Conservation (phyloP, 2,329 filamentous ascomycete genomes). For the Hypoxylon sp. region DNA sequence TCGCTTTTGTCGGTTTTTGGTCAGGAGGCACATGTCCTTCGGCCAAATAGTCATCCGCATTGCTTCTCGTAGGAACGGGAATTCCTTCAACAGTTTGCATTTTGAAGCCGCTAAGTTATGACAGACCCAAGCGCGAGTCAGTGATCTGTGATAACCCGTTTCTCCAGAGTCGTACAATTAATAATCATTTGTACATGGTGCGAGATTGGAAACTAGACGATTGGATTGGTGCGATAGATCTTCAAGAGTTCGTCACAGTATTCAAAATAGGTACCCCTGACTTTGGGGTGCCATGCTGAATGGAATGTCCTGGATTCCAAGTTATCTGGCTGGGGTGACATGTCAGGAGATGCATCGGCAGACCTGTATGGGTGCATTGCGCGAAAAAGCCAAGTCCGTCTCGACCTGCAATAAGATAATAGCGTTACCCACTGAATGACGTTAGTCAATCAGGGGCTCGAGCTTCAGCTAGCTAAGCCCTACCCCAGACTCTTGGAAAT, state of each 20-base stretch:
- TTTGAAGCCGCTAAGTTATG: slow-evolving; percentile 3
- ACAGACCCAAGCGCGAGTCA: slow-evolving; percentile 5
- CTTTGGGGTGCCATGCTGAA: background rate
- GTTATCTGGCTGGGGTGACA: slow-evolving; percentile 16
- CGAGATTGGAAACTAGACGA: background rate
- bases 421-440: slow-evolving; percentile 25
- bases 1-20: slow-evolving; percentile 45
- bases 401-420: background rate
- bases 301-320: slow-evolving; percentile 14
- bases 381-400: slow-evolving; percentile 1
- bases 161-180: slow-evolving; percentile 1
- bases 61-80: slow-evolving; percentile 28
- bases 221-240: background rate
- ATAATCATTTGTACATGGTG: slow-evolving; percentile 10
- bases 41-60: slow-evolving; percentile 21
- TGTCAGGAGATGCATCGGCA: slow-evolving; percentile 8
- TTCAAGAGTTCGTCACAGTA: background rate
- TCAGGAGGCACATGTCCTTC: slow-evolving; percentile 32
- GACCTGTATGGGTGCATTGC: slow-evolving; percentile 11
- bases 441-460: slow-evolving; percentile 20
- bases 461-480: slow-evolving; percentile 27
- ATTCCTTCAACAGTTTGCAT: slow-evolving; percentile 48
- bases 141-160: background rate
- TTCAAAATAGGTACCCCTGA: background rate
- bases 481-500: slow-evolving; percentile 23